phyloP scores from a whole-genome alignment of 2,329 filamentous ascomycete species.

The Beauveria bassiana region DNA sequence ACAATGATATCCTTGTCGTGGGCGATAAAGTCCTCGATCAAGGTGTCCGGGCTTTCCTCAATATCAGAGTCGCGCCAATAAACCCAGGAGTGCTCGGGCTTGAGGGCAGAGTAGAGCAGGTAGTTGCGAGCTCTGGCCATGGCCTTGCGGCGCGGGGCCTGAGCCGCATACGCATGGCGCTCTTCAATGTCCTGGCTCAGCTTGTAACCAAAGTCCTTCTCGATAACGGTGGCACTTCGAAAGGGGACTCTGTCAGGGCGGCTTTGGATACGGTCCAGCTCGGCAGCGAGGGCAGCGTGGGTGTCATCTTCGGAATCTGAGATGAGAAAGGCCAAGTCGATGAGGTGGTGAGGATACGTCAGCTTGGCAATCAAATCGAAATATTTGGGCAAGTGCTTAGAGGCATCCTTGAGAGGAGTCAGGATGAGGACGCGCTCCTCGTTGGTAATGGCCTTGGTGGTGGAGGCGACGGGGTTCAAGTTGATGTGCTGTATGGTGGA shows the following conservation, averaged over 20 bases:
- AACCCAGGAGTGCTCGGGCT: slow-evolving; percentile 94
- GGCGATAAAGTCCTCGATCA: slow-evolving; percentile 90
- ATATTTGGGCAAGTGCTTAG: slow-evolving; percentile 74
- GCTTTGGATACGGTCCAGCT: slow-evolving; percentile 82
- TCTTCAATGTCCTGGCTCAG: slow-evolving; percentile 74
- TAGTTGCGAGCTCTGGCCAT: slow-evolving; percentile 92
- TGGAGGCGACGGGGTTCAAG: slow-evolving; percentile 78
- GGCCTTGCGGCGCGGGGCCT: slow-evolving; percentile 81
- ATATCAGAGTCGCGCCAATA: slow-evolving; percentile 99
- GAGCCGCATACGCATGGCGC: slow-evolving; percentile 77
- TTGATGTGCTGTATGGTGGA: slow-evolving; percentile 71
- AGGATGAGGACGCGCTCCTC: slow-evolving; percentile 85
- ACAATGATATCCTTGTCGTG: slow-evolving; percentile 91
- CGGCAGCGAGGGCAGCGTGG: slow-evolving; percentile 72
- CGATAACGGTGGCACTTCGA: slow-evolving; percentile 72
- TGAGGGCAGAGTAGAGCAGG: slow-evolving; percentile 72
- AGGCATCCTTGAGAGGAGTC: slow-evolving; percentile 86
- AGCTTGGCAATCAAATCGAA: slow-evolving; percentile 87
- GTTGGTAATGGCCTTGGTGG: slow-evolving; percentile 67
- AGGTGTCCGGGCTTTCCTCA: slow-evolving; percentile 75
- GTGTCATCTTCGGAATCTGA: slow-evolving; percentile 90
- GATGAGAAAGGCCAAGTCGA: slow-evolving; percentile 91
- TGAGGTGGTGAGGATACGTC: slow-evolving; percentile 89
- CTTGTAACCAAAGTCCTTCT: slow-evolving; percentile 80
- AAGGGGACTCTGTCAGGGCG: slow-evolving; percentile 75